Percentiles rank a stretch among this genome's conserved stretches.
Evolutionary conservation across 139 green algal species (phyloP).

Genomic region (Nannochloris sp.): DNA sequence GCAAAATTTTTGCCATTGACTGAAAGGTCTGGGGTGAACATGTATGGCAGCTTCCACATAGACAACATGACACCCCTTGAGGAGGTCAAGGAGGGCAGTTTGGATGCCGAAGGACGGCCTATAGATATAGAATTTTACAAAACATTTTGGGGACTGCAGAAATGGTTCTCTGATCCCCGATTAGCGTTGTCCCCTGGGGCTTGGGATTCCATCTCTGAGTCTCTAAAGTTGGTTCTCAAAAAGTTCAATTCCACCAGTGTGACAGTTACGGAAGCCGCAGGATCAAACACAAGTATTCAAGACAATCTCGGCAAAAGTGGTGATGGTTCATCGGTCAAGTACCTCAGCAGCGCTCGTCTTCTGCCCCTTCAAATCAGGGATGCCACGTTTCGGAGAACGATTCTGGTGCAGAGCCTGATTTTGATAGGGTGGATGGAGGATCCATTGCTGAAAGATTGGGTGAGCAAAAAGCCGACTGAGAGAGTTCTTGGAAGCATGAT

Average conservation of each 20-base stretch:
- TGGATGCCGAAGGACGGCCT: conserved; percentile 36
- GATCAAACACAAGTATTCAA: background rate
- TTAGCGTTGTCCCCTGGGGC: conserved; percentile 12
- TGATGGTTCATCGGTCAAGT: conserved; percentile 40
- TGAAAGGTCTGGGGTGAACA: conserved; percentile 49
- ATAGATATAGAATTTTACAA: conserved; percentile 56
- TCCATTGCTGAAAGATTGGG: conserved; percentile 2
- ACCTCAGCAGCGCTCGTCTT: conserved; percentile 66
- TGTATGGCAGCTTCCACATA: conserved; percentile 37
- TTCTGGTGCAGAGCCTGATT: conserved; percentile 53
- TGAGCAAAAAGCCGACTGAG: background rate
- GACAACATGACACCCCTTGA: conserved; percentile 41
- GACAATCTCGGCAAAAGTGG: background rate
- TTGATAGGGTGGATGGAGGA: conserved; percentile 11
- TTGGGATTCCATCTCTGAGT: conserved; percentile 16
- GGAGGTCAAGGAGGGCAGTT: conserved; percentile 32
- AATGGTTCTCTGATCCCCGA: conserved; percentile 19
- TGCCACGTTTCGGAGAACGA: conserved; percentile 60
- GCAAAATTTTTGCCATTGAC: conserved; percentile 42
- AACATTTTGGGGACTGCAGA: conserved; percentile 72
- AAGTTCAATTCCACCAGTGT: conserved; percentile 21
- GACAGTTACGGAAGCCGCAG: conserved; percentile 16
- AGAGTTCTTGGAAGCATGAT: conserved; percentile 10
- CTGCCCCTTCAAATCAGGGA: conserved; percentile 69
- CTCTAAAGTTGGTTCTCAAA: conserved; percentile 22